Evolutionary conservation across 2,329 filamentous ascomycete genomes (phyloP), one percentile per base, ranked within the genome.

Genomic region (Fusarium heterosporum): DNA sequence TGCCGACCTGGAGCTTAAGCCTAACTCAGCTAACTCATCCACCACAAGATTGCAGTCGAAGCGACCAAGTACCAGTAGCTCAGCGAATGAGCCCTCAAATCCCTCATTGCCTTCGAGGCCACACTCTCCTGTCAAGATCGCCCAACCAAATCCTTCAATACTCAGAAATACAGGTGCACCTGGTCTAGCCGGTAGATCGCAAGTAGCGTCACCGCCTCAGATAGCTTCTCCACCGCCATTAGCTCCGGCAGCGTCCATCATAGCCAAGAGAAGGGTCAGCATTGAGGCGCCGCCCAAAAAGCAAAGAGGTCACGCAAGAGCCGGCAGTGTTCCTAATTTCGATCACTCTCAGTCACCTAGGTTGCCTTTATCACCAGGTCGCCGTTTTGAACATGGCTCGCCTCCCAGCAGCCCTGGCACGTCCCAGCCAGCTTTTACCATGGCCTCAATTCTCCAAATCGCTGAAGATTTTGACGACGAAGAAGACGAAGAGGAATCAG

Each of bases 361-460:
- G 66, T 61, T 78, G 53, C 65, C 72, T 25, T 65, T 81, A 70
- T 70, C 78, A 50, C 72, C 47, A 45, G 58, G 39, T 43, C 51
- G 75, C 59, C 68, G 75, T 42, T 73, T 80, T 26, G 73, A 82
- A 61, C 48, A 76, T 46, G 72, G 78, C 1, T 82, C 82, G 3
- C 79, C 80, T 1, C 75, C 77, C 12, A 68, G 69, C 34, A 78
- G 73, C 28, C 75, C 78, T 13, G 74, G 70, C n/a, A 30, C 72
- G 4, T 55, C 68, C 0, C 76, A 76, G 50, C 71, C 75, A 11
- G 73, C 81, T 30, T 76, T 85, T 66, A 82, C 84, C 6, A 81
- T 88, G 74, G 84, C 85, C 2, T 86, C 84, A 0, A 82, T 88
- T 45, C 77, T 88, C 14, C 85, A 87, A 72, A 82, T 82, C 3